These are phyloP conservation scores for Balansia obtecta DNA, from an alignment of 2,329 filamentous ascomycete species.

Conservation along the genomic window DNA sequence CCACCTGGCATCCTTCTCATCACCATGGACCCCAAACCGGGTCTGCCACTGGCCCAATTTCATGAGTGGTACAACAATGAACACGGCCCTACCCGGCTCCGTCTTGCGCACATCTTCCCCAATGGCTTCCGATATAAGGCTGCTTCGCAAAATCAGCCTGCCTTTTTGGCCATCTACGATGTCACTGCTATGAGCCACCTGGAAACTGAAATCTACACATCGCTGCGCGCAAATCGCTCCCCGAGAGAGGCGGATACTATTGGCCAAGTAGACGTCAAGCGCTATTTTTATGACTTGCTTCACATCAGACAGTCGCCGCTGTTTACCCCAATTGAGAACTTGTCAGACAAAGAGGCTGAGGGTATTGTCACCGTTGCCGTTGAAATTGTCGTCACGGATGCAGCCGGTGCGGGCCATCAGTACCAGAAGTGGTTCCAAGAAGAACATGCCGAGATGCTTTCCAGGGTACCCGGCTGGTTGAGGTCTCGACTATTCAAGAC, in stretches of 20 bases:
- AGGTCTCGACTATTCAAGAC: constrained; percentile 60
- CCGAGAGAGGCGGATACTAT: constrained; percentile 41
- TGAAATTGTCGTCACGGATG: constrained; percentile 40
- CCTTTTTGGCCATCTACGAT: constrained; percentile 74
- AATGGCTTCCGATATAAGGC: constrained; percentile 74
- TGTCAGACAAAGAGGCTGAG: constrained; percentile 44
- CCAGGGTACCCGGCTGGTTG: constrained; percentile 67
- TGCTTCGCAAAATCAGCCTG: constrained; percentile 47
- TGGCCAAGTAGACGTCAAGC: constrained; percentile 48
- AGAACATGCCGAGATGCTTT: constrained; percentile 60
- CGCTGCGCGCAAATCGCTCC: constrained; percentile 46
- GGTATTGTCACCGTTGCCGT: constrained; percentile 51
- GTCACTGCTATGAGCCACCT: constrained; percentile 62
- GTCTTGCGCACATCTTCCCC: constrained; percentile 57
- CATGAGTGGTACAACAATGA: constrained; percentile 94
- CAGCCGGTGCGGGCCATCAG: constrained; percentile 37
- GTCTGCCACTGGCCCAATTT: constrained; percentile 56
- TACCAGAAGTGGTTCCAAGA: constrained; percentile 59
- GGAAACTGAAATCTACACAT: constrained; percentile 56
- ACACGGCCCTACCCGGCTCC: constrained; percentile 70
- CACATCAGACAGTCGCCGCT: constrained; percentile 39
- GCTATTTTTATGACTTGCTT: constrained; percentile 59
- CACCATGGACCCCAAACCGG: constrained; percentile 67
- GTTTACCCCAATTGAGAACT: constrained; percentile 48
- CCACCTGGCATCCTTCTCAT: constrained; percentile 66